phyloP scores from a whole-genome alignment of 352 stramenopile species.

The Globisporangium camurandrum region DNA sequence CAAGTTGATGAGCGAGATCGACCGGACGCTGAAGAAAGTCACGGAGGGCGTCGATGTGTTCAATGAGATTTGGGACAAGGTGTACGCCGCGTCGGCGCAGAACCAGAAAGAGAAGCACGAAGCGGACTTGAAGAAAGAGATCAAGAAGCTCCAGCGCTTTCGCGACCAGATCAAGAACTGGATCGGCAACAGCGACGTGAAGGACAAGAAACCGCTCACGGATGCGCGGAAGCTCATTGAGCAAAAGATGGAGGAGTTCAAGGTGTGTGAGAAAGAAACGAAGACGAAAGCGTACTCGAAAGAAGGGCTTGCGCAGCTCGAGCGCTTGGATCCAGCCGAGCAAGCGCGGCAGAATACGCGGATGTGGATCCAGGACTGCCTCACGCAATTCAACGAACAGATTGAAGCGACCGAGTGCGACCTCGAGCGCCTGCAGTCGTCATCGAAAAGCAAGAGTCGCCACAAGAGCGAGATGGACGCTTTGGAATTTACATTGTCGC shows the following conservation, averaged over 20 bases:
- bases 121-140: conserved; percentile 99
- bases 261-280: conserved; percentile 99
- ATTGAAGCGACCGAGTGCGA: conserved; percentile 82
- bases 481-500: conserved; percentile 84
- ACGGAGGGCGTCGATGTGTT: conserved; percentile 98
- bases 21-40: conserved; percentile 99
- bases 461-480: conserved; percentile 92
- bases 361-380: conserved; percentile 76
- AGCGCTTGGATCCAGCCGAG: conserved; percentile 89
- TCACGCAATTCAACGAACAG: conserved; percentile 86
- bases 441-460: conserved; percentile 92
- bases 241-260: conserved; percentile 99
- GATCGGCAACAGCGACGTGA: conserved; percentile 96
- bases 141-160: conserved; percentile 99
- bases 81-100: conserved; percentile 94
- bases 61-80: conserved; percentile 99
- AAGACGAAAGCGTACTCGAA: conserved; percentile 99
- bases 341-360: conserved; percentile 73
- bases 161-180: conserved; percentile 99
- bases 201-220: conserved; percentile 92
- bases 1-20: conserved; percentile 94
- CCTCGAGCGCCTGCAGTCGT: conserved; percentile 60
- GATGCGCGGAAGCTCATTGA: conserved; percentile 93
- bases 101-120: conserved; percentile 99
- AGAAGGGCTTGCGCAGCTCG: conserved; percentile 93